Evolutionary conservation across 345 rosid genomes (phyloP).

Genomic region (Dovyalis caffra): DNA sequence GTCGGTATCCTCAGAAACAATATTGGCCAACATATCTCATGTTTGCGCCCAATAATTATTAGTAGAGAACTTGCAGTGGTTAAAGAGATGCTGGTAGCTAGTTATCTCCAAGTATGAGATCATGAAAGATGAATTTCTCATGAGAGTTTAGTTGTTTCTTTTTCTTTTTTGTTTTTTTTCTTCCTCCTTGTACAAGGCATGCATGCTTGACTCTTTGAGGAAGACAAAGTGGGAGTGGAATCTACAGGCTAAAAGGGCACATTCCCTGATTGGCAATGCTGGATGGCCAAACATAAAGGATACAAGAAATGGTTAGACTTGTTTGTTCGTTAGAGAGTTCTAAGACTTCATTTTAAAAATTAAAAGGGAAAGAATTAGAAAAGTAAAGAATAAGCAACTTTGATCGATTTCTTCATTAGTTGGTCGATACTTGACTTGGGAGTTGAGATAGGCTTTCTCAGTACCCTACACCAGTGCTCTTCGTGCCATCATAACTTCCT

Average conservation of each 20-base stretch:
- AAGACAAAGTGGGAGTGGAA: constrained; percentile 8
- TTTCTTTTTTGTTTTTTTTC: not conserved
- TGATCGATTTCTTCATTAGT: constrained; percentile 20
- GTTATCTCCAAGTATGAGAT: too few species aligned
- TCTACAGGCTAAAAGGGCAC: constrained; percentile 27
- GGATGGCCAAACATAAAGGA: constrained; percentile 25
- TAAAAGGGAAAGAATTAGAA: not conserved
- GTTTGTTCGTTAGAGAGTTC: constrained; percentile 28
- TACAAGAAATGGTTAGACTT: constrained; percentile 22
- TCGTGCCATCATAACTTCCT: constrained; percentile 1
- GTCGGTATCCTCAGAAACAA: not conserved
- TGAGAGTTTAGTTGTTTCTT: not conserved
- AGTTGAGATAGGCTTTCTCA: constrained; percentile 2
- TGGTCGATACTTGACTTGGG: constrained; percentile 39
- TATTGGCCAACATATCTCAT: too few species aligned
- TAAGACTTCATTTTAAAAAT: constrained; percentile 11
- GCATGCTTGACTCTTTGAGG: not conserved
- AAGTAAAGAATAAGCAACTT: constrained; percentile 54
- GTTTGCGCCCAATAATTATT: too few species aligned
- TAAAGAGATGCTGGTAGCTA: not conserved
- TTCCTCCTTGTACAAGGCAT: constrained; percentile 1
- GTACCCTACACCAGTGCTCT: not conserved
- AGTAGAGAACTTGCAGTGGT: too few species aligned
- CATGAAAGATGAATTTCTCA: not conserved
- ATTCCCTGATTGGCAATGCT: constrained; percentile 29